Conservation (phyloP, 129 eudicot genomes). For the Helianthus annuus region DNA sequence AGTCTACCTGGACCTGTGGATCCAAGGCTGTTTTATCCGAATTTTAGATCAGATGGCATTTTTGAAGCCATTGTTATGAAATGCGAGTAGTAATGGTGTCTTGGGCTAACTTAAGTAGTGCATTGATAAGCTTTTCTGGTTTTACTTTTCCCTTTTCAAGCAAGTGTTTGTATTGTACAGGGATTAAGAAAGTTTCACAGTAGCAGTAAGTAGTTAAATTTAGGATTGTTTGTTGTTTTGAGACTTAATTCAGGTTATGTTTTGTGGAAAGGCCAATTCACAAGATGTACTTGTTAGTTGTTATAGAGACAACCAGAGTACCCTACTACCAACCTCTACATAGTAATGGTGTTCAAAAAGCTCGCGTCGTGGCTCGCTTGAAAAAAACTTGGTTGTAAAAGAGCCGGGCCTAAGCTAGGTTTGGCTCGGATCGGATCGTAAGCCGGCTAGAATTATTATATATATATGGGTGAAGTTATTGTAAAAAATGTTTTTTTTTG, state of each 20-base stretch:
- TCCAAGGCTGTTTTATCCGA: slow-evolving; percentile 72
- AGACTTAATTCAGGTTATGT: slow-evolving; percentile 1
- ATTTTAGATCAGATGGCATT: slow-evolving; percentile 80
- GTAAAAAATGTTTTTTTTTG: no score
- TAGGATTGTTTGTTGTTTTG: not conserved
- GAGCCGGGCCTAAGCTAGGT: no score
- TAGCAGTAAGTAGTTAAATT: slow-evolving; percentile 1
- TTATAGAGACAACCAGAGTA: no score
- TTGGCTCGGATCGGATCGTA: no score
- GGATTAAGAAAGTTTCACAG: slow-evolving; percentile 16
- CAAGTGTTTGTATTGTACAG: slow-evolving; percentile 17
- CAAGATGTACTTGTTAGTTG: no score
- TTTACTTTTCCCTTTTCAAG: slow-evolving; percentile 8
- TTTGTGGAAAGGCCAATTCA: no score
- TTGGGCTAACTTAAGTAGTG: not conserved
- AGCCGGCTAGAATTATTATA: no score
- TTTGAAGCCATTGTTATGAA: slow-evolving; percentile 79
- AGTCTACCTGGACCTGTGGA: slow-evolving; percentile 87
- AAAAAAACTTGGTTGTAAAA: no score
- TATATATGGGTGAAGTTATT: no score
- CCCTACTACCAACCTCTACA: no score
- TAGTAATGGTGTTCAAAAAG: no score
- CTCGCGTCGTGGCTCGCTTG: no score
- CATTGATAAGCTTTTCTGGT: not conserved
- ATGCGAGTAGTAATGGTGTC: slow-evolving; percentile 30